Conservation (phyloP, 139 green algal species). For the Ostreobium quekettii region DNA sequence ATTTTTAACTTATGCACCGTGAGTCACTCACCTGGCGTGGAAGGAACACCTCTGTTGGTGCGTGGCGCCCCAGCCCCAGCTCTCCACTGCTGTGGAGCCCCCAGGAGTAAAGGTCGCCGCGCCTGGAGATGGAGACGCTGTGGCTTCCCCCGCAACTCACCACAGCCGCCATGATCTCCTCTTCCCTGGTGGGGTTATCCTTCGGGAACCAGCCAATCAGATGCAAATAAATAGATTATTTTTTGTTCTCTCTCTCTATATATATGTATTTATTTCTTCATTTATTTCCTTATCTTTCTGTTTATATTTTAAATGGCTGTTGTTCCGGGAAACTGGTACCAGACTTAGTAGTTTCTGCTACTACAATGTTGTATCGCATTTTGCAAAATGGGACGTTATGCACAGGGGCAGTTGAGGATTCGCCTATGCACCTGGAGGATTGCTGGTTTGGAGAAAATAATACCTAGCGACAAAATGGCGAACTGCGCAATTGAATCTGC, state of each 20-base stretch:
- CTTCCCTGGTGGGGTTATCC: slow-evolving; percentile 34
- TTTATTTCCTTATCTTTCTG: slow-evolving; percentile 22
- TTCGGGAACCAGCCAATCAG: not conserved
- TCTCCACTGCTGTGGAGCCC: slow-evolving; percentile 65
- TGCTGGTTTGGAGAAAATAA: too few relatives aligned
- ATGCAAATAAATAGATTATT: too few relatives aligned
- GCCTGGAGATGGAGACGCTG: slow-evolving; percentile 51
- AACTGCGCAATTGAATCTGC: too few relatives aligned
- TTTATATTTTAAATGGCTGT: slow-evolving; percentile 13
- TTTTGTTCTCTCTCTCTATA: too few relatives aligned
- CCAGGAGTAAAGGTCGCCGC: slow-evolving; percentile 64
- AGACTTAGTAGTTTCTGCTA: slow-evolving; percentile 20
- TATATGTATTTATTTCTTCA: not conserved
- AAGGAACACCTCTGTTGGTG: slow-evolving; percentile 45
- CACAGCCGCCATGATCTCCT: slow-evolving; percentile 58
- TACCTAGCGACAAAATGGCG: too few relatives aligned
- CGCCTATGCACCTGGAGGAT: too few relatives aligned
- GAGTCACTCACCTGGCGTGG: slow-evolving; percentile 28
- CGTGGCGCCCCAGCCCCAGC: slow-evolving; percentile 56
- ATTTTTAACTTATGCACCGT: too few relatives aligned
- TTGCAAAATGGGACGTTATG: not conserved
- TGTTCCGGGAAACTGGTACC: slow-evolving; percentile 1
- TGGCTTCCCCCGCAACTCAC: slow-evolving; percentile 54
- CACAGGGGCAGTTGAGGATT: too few relatives aligned
- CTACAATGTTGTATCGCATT: not conserved